Conservation (phyloP, 1,284 basidiomycete genomes). For the Phellopilus nigrolimitatus region DNA sequence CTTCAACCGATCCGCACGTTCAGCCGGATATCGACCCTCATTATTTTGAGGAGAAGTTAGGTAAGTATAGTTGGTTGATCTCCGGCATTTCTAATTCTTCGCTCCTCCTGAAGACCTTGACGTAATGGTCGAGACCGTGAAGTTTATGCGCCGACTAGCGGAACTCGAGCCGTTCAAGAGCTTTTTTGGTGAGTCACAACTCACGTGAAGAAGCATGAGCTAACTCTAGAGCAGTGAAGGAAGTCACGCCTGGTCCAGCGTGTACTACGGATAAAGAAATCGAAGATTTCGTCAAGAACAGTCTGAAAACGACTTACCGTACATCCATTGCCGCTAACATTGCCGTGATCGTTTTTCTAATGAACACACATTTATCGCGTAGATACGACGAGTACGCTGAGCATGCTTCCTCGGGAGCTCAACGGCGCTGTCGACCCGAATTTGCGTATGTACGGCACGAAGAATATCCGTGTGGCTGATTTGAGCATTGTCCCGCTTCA, state of each 20-base stretch:
- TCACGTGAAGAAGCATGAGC: too few relatives aligned
- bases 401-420: too few relatives aligned
- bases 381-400: slow-evolving; percentile 27
- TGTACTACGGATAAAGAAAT: not conserved
- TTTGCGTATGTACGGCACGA: too few relatives aligned
- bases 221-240: not conserved
- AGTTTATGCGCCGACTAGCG: slow-evolving; percentile 16
- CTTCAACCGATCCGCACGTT: too few relatives aligned
- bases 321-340: not conserved
- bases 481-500: too few relatives aligned
- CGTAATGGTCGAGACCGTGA: slow-evolving; percentile 14
- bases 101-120: slow-evolving; percentile 17
- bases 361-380: too few relatives aligned
- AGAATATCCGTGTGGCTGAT: too few relatives aligned
- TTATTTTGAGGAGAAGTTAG: too few relatives aligned
- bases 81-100: too few relatives aligned
- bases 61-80: too few relatives aligned
- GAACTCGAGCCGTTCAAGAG: slow-evolving; percentile 17
- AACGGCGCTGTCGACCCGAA: too few relatives aligned
- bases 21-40: too few relatives aligned
- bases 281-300: slow-evolving; percentile 11
- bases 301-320: slow-evolving; percentile 14
- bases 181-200: slow-evolving; percentile 2
- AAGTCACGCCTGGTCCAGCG: slow-evolving; percentile 6
- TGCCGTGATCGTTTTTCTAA: not conserved